A percentile compares a stretch with the other conserved stretches of the same genome.
Evolutionary conservation across 2,329 filamentous ascomycete species (phyloP).

Genomic region (Xylogone sp.): DNA sequence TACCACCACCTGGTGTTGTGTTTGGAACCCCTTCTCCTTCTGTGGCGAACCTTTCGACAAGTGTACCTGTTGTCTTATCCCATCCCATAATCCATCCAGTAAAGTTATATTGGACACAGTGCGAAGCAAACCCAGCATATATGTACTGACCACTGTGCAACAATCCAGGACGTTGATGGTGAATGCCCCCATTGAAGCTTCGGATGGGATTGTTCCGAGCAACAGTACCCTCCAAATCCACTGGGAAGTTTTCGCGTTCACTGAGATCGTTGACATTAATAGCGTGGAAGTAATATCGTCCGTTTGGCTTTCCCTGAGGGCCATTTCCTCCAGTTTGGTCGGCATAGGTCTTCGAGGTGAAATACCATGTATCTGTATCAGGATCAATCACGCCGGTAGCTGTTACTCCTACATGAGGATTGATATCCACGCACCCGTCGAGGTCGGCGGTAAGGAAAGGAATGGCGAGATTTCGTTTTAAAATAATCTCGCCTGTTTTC

Average conservation of each 20-base stretch:
- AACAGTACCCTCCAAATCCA: constrained; percentile 36
- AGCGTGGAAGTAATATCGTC: constrained; percentile 42
- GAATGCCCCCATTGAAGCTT: constrained; percentile 43
- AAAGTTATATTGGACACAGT: constrained; percentile 48
- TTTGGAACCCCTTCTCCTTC: constrained; percentile 38
- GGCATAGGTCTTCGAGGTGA: constrained; percentile 45
- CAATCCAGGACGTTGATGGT: constrained; percentile 43
- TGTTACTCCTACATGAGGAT: constrained; percentile 42
- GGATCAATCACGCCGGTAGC: constrained; percentile 49
- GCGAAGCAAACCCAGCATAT: constrained; percentile 46
- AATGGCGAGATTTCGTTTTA: constrained; percentile 42
- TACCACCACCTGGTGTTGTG: constrained; percentile 36
- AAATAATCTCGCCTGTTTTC: constrained; percentile 48
- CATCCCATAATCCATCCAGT: constrained; percentile 46
- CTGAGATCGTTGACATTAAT: constrained; percentile 40
- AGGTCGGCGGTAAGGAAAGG: constrained; percentile 44
- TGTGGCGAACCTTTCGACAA: constrained; percentile 40
- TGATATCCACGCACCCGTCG: constrained; percentile 43
- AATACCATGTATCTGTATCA: constrained; percentile 43
- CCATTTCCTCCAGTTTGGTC: constrained; percentile 29
- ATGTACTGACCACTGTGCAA: constrained; percentile 42
- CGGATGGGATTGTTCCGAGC: constrained; percentile 42
- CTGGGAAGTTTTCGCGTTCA: constrained; percentile 37
- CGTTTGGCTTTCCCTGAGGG: constrained; percentile 36
- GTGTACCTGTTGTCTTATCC: constrained; percentile 39